Percentiles rank a stretch among this genome's conserved stretches.
Conservation (phyloP, 345 rosid genomes). For the Euphorbia peplus region DNA sequence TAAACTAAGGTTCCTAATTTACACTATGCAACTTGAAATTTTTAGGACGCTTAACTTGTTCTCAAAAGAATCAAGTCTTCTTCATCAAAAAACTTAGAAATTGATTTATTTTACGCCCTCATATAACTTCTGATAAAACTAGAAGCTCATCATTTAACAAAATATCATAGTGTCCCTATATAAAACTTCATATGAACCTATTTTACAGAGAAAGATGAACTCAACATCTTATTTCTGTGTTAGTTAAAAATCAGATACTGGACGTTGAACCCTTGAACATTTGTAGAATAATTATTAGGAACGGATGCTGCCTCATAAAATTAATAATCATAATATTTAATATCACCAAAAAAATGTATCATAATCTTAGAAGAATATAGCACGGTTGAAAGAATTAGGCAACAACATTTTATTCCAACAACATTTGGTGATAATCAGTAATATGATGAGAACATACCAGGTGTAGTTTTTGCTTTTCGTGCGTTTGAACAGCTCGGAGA, state of each 20-base stretch:
- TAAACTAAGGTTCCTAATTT: not conserved
- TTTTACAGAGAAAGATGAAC: not conserved
- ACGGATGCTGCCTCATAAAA: not conserved
- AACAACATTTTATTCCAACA: not conserved
- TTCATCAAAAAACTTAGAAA: not conserved
- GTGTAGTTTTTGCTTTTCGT: slow-evolving; percentile 79
- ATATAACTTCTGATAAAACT: not conserved
- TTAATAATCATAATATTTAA: not conserved
- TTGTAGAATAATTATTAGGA: not conserved
- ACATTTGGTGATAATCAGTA: not conserved
- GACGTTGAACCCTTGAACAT: not conserved
- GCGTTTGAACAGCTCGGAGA: slow-evolving; percentile 71
- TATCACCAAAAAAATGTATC: not conserved
- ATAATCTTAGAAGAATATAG: not conserved
- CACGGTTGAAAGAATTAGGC: no score
- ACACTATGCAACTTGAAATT: not conserved
- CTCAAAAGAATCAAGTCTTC: not conserved
- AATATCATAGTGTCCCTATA: not conserved
- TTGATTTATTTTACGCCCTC: not conserved
- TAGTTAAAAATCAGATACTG: not conserved
- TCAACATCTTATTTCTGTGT: not conserved
- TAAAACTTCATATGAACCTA: not conserved
- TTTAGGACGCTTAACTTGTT: not conserved
- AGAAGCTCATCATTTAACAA: not conserved
- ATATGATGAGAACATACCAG: slow-evolving; percentile 36